Conservation (phyloP, 1,284 basidiomycete genomes). For the Boletus smithii region DNA sequence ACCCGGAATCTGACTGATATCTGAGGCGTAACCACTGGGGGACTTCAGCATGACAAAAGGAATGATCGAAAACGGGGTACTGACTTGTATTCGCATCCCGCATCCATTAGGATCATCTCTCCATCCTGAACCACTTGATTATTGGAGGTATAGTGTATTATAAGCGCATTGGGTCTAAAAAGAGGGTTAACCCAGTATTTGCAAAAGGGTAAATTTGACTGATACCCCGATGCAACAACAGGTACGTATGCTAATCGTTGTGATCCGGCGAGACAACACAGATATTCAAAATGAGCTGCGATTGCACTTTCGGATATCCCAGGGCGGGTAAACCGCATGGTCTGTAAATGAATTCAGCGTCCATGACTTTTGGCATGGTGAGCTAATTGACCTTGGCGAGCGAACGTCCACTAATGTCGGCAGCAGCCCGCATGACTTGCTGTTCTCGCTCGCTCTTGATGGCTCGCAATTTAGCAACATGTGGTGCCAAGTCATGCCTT, state of each 20-base stretch:
- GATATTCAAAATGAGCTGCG: constrained; percentile 86
- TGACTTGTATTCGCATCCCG: constrained; percentile 85
- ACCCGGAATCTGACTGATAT: constrained; percentile 70
- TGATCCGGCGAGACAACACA: constrained; percentile 74
- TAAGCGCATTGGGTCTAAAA: constrained; percentile 74
- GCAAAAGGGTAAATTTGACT: constrained; percentile 1
- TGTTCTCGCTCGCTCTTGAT: constrained; percentile 75
- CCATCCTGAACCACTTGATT: constrained; percentile 69
- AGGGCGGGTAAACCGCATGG: constrained; percentile 77
- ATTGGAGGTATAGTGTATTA: constrained; percentile 92
- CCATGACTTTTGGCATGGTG: neutral
- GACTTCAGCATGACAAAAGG: constrained; percentile 7
- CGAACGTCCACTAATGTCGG: constrained; percentile 71
- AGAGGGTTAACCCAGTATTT: constrained; percentile 7
- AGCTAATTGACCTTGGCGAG: constrained; percentile 62
- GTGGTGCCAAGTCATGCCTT: constrained; percentile 52
- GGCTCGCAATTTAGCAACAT: constrained; percentile 59
- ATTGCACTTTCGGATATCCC: constrained; percentile 73
- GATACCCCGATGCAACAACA: constrained; percentile 88
- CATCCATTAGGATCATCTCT: constrained; percentile 88
- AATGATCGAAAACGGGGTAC: constrained; percentile 26
- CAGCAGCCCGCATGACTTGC: constrained; percentile 67
- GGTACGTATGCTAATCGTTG: constrained; percentile 91
- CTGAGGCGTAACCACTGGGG: constrained; percentile 85
- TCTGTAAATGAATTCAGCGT: constrained; percentile 39